These are phyloP conservation scores for Hypoxylon intermedium DNA, from an alignment of 495 filamentous ascomycete genomes.

Conservation along the genomic window DNA sequence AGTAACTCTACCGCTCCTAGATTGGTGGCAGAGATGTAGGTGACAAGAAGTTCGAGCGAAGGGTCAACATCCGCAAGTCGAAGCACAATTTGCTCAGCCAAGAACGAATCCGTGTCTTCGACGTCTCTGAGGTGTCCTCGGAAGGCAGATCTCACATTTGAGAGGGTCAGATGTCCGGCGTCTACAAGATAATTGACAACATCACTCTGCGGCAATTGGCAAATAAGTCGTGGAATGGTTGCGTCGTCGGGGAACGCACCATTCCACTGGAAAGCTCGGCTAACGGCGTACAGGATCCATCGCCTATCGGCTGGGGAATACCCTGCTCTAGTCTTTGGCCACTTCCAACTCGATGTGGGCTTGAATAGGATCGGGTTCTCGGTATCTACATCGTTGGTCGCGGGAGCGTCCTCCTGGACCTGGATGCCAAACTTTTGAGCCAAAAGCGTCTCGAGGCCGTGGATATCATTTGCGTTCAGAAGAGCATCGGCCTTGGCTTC, in stretches of 20 bases:
- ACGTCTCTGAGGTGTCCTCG: conserved; percentile 54
- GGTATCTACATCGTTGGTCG: conserved; percentile 31
- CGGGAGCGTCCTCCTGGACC: conserved; percentile 22
- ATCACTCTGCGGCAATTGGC: conserved; percentile 60
- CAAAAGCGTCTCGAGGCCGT: conserved; percentile 62
- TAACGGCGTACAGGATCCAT: conserved; percentile 61
- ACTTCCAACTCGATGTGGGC: conserved; percentile 44
- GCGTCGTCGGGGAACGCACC: conserved; percentile 35
- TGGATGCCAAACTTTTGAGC: conserved; percentile 51
- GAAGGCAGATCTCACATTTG: conserved; percentile 68
- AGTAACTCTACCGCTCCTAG: conserved; percentile 57
- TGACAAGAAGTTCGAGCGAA: conserved; percentile 64
- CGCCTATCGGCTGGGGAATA: conserved; percentile 58
- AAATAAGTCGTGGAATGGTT: conserved; percentile 49
- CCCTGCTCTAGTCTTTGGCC: conserved; percentile 47
- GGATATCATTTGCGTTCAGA: conserved; percentile 51
- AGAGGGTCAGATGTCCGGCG: conserved; percentile 65
- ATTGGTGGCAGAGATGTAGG: conserved; percentile 59
- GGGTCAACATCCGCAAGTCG: conserved; percentile 67
- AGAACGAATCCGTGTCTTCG: conserved; percentile 47
- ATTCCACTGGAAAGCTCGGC: conserved; percentile 56
- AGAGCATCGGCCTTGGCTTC: conserved; percentile 55
- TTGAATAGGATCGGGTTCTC: conserved; percentile 17
- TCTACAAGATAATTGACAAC: conserved; percentile 67
- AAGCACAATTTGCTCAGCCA: conserved; percentile 64